phyloP scores from a whole-genome alignment of 2,329 filamentous ascomycete species.

The Pseudogymnoascus sp. region DNA sequence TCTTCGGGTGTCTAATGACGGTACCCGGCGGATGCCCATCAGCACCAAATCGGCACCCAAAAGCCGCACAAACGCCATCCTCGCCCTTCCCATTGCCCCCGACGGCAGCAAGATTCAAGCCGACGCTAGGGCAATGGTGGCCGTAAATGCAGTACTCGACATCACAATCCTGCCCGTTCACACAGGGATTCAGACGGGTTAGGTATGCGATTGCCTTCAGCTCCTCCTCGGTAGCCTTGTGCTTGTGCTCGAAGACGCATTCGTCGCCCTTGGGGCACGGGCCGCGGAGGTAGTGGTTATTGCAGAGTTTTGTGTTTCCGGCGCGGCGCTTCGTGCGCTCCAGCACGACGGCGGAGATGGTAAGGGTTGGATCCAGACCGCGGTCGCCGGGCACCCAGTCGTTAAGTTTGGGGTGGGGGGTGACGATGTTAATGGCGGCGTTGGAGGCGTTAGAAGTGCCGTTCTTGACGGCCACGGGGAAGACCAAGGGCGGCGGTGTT shows the following conservation, averaged over 20 bases:
- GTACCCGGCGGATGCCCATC: slow-evolving; percentile 52
- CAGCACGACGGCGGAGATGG: slow-evolving; percentile 38
- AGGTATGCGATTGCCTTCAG: slow-evolving; percentile 48
- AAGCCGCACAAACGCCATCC: slow-evolving; percentile 44
- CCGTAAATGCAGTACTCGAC: slow-evolving; percentile 54
- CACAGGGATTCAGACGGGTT: slow-evolving; percentile 51
- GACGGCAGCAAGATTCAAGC: slow-evolving; percentile 13
- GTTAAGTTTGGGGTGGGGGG: slow-evolving; percentile 10
- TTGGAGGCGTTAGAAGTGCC: slow-evolving; percentile 12
- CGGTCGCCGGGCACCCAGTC: slow-evolving; percentile 48
- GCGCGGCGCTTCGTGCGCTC: slow-evolving; percentile 50
- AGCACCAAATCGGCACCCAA: slow-evolving; percentile 47
- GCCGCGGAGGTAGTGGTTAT: slow-evolving; percentile 53
- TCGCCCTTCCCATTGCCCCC: slow-evolving; percentile 44
- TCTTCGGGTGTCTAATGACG: slow-evolving; percentile 22
- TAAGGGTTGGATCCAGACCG: slow-evolving; percentile 47
- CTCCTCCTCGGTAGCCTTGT: slow-evolving; percentile 46
- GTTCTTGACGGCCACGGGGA: slow-evolving; percentile 17
- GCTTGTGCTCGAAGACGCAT: slow-evolving; percentile 51
- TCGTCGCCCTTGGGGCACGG: slow-evolving; percentile 47
- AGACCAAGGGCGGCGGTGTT: slow-evolving; percentile 15
- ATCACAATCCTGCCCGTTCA: slow-evolving; percentile 49
- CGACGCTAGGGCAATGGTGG: slow-evolving; percentile 39
- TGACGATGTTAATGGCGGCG: slow-evolving; percentile 12
- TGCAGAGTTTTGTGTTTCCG: slow-evolving; percentile 50